Evolutionary conservation across 768 basidiomycete species (phyloP).

Genomic region (Pulveroboletus sp.): DNA sequence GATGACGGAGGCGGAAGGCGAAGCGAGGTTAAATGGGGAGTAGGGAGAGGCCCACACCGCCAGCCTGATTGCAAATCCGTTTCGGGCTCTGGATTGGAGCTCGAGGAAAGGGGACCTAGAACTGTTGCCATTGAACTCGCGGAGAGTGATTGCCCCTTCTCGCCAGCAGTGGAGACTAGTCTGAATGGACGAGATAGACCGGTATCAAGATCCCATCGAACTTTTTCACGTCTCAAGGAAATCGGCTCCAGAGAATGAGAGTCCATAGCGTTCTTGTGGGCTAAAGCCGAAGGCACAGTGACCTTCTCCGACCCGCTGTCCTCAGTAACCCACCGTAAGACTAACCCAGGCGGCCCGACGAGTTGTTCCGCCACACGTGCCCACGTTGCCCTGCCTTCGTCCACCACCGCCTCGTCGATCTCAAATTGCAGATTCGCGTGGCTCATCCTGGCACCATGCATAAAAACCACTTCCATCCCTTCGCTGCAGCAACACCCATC

Average conservation of each 20-base stretch:
- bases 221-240: not conserved
- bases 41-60: slow-evolving; percentile 6
- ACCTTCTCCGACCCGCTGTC: not conserved
- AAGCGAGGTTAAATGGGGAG: slow-evolving; percentile 2
- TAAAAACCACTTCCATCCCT: not conserved
- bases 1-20: slow-evolving; percentile 13
- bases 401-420: slow-evolving; percentile 21
- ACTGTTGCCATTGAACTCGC: not conserved
- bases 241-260: not conserved
- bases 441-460: not conserved
- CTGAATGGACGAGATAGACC: not conserved
- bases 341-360: slow-evolving; percentile 17
- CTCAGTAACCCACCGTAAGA: slow-evolving; percentile 2
- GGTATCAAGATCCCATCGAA: slow-evolving; percentile 17
- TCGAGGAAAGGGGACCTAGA: not conserved
- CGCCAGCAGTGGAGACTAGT: not conserved
- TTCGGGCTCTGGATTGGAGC: slow-evolving; percentile 3
- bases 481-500: not conserved
- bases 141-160: not conserved
- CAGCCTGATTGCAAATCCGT: slow-evolving; percentile 11
- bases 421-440: slow-evolving; percentile 4
- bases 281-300: not conserved
- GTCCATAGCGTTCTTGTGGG: not conserved
- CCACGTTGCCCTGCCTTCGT: slow-evolving; percentile 22
- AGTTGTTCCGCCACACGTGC: slow-evolving; percentile 15